These are phyloP conservation scores for Endothia cerciana DNA, from an alignment of 2,329 filamentous ascomycete species.

Conservation along the genomic window DNA sequence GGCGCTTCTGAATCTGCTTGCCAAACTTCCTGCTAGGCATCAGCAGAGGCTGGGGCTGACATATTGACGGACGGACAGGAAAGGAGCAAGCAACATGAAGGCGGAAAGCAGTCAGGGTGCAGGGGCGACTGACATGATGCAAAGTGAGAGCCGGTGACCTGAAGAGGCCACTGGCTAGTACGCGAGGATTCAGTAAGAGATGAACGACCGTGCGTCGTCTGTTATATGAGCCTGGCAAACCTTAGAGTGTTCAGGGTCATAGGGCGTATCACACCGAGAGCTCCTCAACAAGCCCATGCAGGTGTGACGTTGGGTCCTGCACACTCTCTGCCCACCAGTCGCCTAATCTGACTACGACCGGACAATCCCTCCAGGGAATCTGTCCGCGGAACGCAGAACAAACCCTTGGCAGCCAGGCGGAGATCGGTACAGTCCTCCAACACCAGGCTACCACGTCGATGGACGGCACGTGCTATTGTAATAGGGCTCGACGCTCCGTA, in stretches of 20 bases:
- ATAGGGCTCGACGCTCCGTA: background rate
- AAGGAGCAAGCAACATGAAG: background rate
- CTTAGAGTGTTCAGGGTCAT: constrained; percentile 10
- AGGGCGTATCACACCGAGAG: constrained; percentile 20
- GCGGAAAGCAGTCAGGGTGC: background rate
- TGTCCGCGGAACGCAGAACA: background rate
- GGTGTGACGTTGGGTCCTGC: constrained; percentile 22
- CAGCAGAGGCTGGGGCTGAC: constrained; percentile 29
- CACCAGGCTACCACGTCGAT: constrained; percentile 10
- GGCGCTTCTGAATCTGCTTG: constrained; percentile 98
- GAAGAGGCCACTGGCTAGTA: constrained; percentile 23
- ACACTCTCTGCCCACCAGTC: background rate
- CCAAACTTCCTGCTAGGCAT: constrained; percentile 85
- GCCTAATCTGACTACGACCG: constrained; percentile 3
- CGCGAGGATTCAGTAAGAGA: constrained; percentile 6
- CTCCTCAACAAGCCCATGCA: constrained; percentile 17
- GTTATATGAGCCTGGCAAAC: constrained; percentile 13
- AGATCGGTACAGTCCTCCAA: constrained; percentile 14
- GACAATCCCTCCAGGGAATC: background rate
- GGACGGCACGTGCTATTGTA: constrained; percentile 5
- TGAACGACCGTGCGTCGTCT: background rate
- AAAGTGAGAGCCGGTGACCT: constrained; percentile 33
- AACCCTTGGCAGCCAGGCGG: constrained; percentile 16
- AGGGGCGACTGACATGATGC: constrained; percentile 42
- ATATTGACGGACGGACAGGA: constrained; percentile 6